phyloP scores from a whole-genome alignment of 78 protist species.

The Acrasis kona region DNA sequence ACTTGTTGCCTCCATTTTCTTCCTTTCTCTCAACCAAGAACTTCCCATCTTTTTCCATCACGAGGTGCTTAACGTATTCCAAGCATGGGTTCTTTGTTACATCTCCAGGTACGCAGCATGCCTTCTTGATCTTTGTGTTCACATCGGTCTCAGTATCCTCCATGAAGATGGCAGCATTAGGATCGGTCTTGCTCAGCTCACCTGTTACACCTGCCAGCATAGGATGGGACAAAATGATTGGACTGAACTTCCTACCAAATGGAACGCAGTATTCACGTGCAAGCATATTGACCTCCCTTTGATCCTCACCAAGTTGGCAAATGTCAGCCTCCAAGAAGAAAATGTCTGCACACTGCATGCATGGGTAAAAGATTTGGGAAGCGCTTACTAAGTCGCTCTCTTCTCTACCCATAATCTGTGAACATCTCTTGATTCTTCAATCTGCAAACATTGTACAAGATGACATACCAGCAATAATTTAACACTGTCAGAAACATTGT shows the following conservation, averaged over 20 bases:
- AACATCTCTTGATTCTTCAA: conserved; percentile 82
- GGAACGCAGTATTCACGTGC: conserved; percentile 93
- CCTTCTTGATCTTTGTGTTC: conserved; percentile 61
- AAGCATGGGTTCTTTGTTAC: conserved; percentile 23
- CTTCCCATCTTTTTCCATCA: conserved; percentile 13
- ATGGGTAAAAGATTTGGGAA: conserved; percentile 89
- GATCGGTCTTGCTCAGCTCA: conserved; percentile 90
- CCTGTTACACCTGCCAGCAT: conserved; percentile 91
- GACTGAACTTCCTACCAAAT: conserved; percentile 67
- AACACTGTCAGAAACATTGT: no score
- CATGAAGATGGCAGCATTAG: conserved; percentile 96
- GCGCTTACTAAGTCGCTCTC: conserved; percentile 71
- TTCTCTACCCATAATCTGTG: conserved; percentile 90
- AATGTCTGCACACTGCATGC: conserved; percentile 96
- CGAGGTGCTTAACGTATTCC: conserved; percentile 49
- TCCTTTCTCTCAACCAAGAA: conserved; percentile 1
- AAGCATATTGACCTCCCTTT: conserved; percentile 96
- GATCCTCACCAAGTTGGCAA: conserved; percentile 99
- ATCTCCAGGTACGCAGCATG: conserved; percentile 36
- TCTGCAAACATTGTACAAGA: conserved; percentile 41
- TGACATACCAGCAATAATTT: no score
- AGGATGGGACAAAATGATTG: conserved; percentile 92
- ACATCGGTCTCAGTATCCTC: conserved; percentile 86
- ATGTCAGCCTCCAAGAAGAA: conserved; percentile 92
- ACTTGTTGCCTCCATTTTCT: conserved; percentile 37